Conservation (phyloP, 805 yeast species). For the Candida qinlingensis region DNA sequence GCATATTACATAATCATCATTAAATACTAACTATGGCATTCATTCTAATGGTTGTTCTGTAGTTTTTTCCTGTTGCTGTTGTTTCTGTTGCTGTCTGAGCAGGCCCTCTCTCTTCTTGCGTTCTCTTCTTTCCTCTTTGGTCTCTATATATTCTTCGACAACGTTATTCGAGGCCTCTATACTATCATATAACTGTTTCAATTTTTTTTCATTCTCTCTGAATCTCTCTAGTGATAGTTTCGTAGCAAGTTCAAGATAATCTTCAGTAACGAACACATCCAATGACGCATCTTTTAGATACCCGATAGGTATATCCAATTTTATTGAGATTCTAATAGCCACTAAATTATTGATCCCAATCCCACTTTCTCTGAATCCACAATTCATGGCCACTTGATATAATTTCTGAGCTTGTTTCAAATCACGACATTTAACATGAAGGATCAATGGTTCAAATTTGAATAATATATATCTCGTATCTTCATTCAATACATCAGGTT, state of each 20-base stretch:
- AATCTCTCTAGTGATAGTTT: slow-evolving; percentile 57
- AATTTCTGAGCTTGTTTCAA: slow-evolving; percentile 51
- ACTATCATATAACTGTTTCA: slow-evolving; percentile 41
- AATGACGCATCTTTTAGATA: slow-evolving; percentile 29
- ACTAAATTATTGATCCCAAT: slow-evolving; percentile 75
- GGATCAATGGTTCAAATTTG: slow-evolving; percentile 81
- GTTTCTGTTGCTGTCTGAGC: slow-evolving; percentile 21
- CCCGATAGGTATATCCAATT: slow-evolving; percentile 76
- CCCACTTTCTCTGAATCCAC: slow-evolving; percentile 87
- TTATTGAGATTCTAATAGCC: slow-evolving; percentile 70
- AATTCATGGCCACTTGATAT: slow-evolving; percentile 68
- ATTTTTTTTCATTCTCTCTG: slow-evolving; percentile 55
- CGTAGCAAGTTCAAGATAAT: slow-evolving; percentile 49
- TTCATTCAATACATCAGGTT: slow-evolving; percentile 4
- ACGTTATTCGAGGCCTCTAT: slow-evolving; percentile 30
- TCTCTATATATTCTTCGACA: slow-evolving; percentile 29
- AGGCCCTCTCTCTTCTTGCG: slow-evolving; percentile 47
- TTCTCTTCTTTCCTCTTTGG: slow-evolving; percentile 52
- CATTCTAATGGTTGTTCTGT: neutral
- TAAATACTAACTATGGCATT: neutral
- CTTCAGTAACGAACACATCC: slow-evolving; percentile 40
- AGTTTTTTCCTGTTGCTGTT: neutral
- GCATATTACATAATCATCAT: neutral
- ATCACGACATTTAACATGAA: slow-evolving; percentile 77
- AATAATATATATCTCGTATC: slow-evolving; percentile 54